phyloP scores from a whole-genome alignment of 257 asterid species.

The Handroanthus guayacan region DNA sequence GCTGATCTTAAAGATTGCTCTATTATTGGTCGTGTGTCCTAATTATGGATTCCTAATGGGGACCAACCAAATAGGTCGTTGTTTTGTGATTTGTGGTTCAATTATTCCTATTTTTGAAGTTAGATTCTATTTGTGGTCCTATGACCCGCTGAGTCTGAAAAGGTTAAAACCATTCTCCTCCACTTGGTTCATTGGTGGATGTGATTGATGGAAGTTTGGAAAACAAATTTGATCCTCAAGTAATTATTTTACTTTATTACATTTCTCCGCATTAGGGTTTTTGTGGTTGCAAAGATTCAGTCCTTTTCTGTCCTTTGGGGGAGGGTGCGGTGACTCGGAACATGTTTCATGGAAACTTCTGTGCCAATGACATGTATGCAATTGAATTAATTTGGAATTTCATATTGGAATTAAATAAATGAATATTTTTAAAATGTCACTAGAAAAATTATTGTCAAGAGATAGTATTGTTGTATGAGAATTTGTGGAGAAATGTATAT shows the following conservation, averaged over 20 bases:
- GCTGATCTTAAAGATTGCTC: slow-evolving; percentile 46
- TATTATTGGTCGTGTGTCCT: slow-evolving; percentile 53
- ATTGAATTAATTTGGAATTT: background rate
- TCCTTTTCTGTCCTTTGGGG: slow-evolving; percentile 33
- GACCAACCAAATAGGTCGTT: background rate
- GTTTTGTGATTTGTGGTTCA: slow-evolving; percentile 43
- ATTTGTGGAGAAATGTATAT: too few species aligned
- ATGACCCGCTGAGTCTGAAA: background rate
- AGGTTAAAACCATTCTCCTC: slow-evolving; percentile 35
- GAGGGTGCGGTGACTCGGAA: slow-evolving; percentile 38
- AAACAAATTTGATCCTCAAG: background rate
- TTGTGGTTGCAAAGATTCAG: background rate
- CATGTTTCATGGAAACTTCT: background rate
- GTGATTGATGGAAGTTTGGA: slow-evolving; percentile 30
- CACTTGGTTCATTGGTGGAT: slow-evolving; percentile 42
- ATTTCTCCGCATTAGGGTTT: background rate
- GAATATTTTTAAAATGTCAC: too few species aligned
- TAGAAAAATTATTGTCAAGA: too few species aligned
- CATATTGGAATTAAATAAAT: background rate
- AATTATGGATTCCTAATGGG: slow-evolving; percentile 59
- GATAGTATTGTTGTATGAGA: too few species aligned
- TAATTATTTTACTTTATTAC: background rate
- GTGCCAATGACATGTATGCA: background rate
- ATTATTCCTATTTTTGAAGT: slow-evolving; percentile 39
- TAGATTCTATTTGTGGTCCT: slow-evolving; percentile 56